These are phyloP conservation scores for Penicillium sp. DNA, from an alignment of 2,329 filamentous ascomycete genomes.

Conservation along the genomic window DNA sequence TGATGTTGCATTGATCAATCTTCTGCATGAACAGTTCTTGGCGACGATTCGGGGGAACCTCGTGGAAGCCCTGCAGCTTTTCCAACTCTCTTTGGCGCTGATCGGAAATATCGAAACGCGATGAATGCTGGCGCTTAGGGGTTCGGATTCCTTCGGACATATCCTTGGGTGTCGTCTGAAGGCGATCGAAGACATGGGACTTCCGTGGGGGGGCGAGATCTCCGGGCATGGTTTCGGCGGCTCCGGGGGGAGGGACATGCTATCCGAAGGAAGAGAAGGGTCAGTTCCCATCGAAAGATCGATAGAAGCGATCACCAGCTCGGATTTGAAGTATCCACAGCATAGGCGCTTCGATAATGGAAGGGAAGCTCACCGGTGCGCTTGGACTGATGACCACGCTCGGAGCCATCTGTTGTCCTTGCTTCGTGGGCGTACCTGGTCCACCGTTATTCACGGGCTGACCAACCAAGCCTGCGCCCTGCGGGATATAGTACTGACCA, in stretches of 20 bases:
- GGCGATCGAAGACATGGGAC: slow-evolving; percentile 74
- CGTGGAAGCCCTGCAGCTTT: slow-evolving; percentile 94
- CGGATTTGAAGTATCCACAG: too few species aligned
- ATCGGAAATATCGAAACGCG: slow-evolving; percentile 92
- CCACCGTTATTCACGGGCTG: too few species aligned
- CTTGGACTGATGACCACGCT: slow-evolving; percentile 93
- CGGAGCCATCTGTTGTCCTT: slow-evolving; percentile 59
- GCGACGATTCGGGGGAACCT: slow-evolving; percentile 85
- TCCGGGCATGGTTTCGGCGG: slow-evolving; percentile 94
- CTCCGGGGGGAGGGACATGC: slow-evolving; percentile 87
- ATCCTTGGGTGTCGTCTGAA: slow-evolving; percentile 91
- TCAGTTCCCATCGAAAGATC: too few species aligned
- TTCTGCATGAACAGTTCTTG: slow-evolving; percentile 99
- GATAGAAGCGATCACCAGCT: too few species aligned
- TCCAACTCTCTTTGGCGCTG: slow-evolving; percentile 81
- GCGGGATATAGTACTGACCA: slow-evolving; percentile 34
- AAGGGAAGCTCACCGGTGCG: slow-evolving; percentile 69
- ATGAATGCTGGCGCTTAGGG: slow-evolving; percentile 93
- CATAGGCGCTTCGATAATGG: too few species aligned
- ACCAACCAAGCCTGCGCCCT: slow-evolving; percentile 34
- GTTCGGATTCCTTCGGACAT: slow-evolving; percentile 90
- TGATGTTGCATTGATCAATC: slow-evolving; percentile 99
- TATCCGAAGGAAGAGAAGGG: slow-evolving; percentile 30
- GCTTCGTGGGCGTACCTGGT: slow-evolving; percentile 54
- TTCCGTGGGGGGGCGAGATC: slow-evolving; percentile 95